Conservation (phyloP, 192 early-diverging fungal species). For the Dissophora globulifera region DNA sequence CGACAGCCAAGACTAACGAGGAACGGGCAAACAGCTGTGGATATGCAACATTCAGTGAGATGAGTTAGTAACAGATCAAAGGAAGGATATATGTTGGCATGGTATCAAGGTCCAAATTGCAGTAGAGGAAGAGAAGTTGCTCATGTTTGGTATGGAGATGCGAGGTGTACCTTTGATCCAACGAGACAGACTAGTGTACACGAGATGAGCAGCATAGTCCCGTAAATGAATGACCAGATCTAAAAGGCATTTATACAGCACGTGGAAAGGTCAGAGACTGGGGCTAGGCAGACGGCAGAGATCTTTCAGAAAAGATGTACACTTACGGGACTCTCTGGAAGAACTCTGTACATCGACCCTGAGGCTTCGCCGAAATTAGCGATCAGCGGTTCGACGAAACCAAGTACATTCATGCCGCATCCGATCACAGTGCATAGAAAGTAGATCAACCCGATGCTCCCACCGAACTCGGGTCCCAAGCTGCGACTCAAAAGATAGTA, state of each 20-base stretch:
- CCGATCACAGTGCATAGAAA: slow-evolving; percentile 68
- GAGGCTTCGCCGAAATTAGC: slow-evolving; percentile 66
- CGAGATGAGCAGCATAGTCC: slow-evolving; percentile 60
- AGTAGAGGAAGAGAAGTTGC: too few relatives aligned
- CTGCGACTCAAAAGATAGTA: slow-evolving; percentile 77
- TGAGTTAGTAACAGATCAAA: background rate
- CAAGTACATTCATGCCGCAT: slow-evolving; percentile 70
- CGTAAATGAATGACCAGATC: slow-evolving; percentile 67
- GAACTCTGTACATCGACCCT: slow-evolving; percentile 59
- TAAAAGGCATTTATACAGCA: too few relatives aligned
- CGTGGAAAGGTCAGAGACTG: too few relatives aligned
- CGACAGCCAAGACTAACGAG: slow-evolving; percentile 62
- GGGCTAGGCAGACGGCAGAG: too few relatives aligned
- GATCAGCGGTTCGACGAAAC: slow-evolving; percentile 73
- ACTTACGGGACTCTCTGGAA: slow-evolving; percentile 64
- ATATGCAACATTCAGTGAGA: background rate
- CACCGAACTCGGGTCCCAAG: slow-evolving; percentile 80
- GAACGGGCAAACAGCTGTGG: slow-evolving; percentile 65
- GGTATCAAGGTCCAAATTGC: too few relatives aligned
- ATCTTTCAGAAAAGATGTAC: background rate
- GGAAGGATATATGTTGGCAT: too few relatives aligned
- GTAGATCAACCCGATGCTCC: slow-evolving; percentile 74
- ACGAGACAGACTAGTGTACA: slow-evolving; percentile 67
- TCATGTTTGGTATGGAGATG: too few relatives aligned
- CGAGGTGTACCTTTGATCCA: slow-evolving; percentile 67